Evolutionary conservation across 345 rosid species (phyloP).

Genomic region (Dimocarpus longan): DNA sequence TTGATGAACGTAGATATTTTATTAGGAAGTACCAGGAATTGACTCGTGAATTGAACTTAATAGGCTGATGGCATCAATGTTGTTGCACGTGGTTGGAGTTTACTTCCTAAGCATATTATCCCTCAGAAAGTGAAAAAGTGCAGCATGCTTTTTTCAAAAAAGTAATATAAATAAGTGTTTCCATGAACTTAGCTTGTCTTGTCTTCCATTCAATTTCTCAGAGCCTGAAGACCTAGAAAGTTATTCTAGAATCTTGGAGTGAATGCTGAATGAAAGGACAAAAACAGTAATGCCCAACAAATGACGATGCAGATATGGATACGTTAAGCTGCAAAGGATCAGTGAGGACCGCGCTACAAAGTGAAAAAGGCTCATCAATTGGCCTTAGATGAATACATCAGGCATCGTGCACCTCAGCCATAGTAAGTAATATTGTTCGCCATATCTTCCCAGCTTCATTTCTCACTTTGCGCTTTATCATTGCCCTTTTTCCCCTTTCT

Average conservation of each 20-base stretch:
- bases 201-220: slow-evolving; percentile 1
- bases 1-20: slow-evolving; percentile 11
- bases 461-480: slow-evolving; percentile 4
- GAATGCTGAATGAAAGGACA: slow-evolving; percentile 19
- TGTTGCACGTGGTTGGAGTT: slow-evolving; percentile 22
- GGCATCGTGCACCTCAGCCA: slow-evolving; percentile 22
- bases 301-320: slow-evolving; percentile 31
- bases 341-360: slow-evolving; percentile 23
- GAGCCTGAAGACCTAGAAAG: background rate
- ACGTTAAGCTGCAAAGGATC: background rate
- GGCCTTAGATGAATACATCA: slow-evolving; percentile 2
- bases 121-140: slow-evolving; percentile 28
- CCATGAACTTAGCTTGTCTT: slow-evolving; percentile 5
- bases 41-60: background rate
- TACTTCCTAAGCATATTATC: slow-evolving; percentile 10
- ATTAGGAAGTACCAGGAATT: background rate
- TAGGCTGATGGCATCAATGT: background rate
- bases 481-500: slow-evolving; percentile 2
- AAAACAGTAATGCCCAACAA: slow-evolving; percentile 15
- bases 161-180: slow-evolving; percentile 5
- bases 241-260: slow-evolving; percentile 17
- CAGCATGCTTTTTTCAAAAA: slow-evolving; percentile 14
- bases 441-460: background rate
- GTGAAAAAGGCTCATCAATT: slow-evolving; percentile 25
- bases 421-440: slow-evolving; percentile 15